Conservation (phyloP, 768 basidiomycete species). For the Ramaria sp. region DNA sequence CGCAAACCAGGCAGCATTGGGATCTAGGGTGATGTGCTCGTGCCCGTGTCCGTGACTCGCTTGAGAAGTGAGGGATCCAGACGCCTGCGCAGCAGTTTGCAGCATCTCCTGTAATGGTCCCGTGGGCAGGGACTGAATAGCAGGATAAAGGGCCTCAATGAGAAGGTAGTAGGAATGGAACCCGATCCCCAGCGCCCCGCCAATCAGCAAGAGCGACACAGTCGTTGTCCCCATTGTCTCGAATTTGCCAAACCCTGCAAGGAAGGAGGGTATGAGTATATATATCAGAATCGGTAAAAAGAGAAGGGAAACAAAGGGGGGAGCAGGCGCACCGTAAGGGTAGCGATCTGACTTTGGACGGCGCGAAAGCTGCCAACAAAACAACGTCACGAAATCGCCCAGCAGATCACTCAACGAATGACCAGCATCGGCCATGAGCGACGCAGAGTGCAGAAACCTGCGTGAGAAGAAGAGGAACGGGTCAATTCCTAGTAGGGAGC, state of each 20-base stretch:
- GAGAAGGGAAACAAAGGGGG: too few species aligned
- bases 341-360: slow-evolving; percentile 69
- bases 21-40: slow-evolving; percentile 55
- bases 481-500: too few species aligned
- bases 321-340: slow-evolving; percentile 43
- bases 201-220: slow-evolving; percentile 77
- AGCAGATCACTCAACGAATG: slow-evolving; percentile 83
- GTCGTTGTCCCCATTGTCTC: slow-evolving; percentile 92
- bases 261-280: background rate
- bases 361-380: slow-evolving; percentile 79
- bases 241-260: slow-evolving; percentile 73
- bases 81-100: slow-evolving; percentile 42
- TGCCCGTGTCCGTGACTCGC: slow-evolving; percentile 43
- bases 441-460: slow-evolving; percentile 65
- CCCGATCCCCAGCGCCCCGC: slow-evolving; percentile 75
- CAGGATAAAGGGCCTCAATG: slow-evolving; percentile 56
- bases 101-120: slow-evolving; percentile 58
- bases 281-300: too few species aligned
- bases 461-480: too few species aligned
- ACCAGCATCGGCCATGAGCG: slow-evolving; percentile 86
- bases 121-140: slow-evolving; percentile 50
- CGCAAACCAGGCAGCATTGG: slow-evolving; percentile 97
- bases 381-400: slow-evolving; percentile 85
- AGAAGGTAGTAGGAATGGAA: slow-evolving; percentile 86
- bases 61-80: slow-evolving; percentile 31